Evolutionary conservation across 495 filamentous ascomycete genomes (phyloP), one percentile per base, ranked within the genome.

Genomic region (Wilcoxina mikolae): DNA sequence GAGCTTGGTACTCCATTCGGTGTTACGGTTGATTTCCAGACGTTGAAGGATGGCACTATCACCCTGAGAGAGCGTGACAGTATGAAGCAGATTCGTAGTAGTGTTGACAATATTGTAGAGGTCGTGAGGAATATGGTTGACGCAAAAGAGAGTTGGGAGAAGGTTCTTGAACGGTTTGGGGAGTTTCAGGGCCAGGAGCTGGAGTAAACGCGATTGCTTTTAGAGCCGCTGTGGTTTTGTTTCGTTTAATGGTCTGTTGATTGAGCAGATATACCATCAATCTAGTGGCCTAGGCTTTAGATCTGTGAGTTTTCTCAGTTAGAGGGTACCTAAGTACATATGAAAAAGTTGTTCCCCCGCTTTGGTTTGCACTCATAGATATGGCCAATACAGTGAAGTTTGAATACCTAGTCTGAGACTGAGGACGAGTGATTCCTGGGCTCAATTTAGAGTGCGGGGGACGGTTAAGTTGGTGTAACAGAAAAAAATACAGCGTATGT

Each of bases 21-120:
- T 58, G 73, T 84, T 60, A 86, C 81, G 0, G 68, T 83, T 58
- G 81, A 86, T 67, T 88, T 87, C 72, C 80, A 87, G 70, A 83
- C 79, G 23, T 60, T 86, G 38, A 74, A 85, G 66, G 83, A 87
- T 62, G 73, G 71, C 56, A 77, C 78, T 2, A 70, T 84, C 56
- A 88, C 84, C n/a, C 70, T 88, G 51, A 68, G 84, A 49, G 84
- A 87, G 55, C 74, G 82, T 25, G 82, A 86, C 65, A 76, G 75
- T 27, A 88, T 78, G 18, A 77, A 77, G 60, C 84, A 88, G 68
- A 80, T 87, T 43, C 74, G 83, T 26, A 79, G 79, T 12, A 71
- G 72, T 23, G 69, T 78, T 60, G 75, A 80, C 27, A 76, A 74
- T 60, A 78, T 87, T 46, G 62, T 83, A 33, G 70, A 70, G n/a